phyloP scores from a whole-genome alignment of 2,329 filamentous ascomycete genomes.

The Neofusicoccum ribis region DNA sequence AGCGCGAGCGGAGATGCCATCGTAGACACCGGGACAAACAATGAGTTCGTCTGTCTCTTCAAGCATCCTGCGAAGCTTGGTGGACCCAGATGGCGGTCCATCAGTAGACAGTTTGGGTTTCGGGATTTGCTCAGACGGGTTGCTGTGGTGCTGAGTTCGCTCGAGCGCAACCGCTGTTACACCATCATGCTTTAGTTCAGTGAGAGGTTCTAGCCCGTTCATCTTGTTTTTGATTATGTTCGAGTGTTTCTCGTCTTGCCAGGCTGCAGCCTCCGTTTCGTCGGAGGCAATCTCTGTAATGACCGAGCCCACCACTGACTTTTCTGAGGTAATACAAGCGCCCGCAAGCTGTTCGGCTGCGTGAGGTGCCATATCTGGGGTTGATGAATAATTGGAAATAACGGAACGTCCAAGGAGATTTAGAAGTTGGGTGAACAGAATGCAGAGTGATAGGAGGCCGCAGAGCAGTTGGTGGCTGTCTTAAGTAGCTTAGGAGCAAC shows the following conservation, averaged over 20 bases:
- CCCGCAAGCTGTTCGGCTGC: neutral
- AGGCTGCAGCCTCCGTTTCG: neutral
- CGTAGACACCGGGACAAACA: slow-evolving; percentile 66
- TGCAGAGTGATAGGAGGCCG: neutral
- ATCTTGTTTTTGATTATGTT: neutral
- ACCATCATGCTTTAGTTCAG: neutral
- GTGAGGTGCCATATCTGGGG: neutral
- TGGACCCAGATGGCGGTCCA: neutral
- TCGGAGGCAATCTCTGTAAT: neutral
- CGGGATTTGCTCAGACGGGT: neutral
- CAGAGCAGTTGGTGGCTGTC: neutral
- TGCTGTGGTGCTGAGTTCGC: neutral
- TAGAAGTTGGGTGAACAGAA: neutral
- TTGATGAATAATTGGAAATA: neutral
- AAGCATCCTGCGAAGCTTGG: slow-evolving; percentile 30
- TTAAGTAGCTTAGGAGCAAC: neutral
- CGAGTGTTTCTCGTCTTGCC: neutral
- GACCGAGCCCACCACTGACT: neutral
- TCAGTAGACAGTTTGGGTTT: neutral
- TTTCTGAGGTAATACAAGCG: neutral
- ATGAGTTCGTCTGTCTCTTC: slow-evolving; percentile 41
- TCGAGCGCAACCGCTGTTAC: neutral
- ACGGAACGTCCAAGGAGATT: no score
- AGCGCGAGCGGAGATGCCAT: slow-evolving; percentile 66
- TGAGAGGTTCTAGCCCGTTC: neutral